phyloP scores from a whole-genome alignment of 208 protist genomes.

The Naegleria fowleri region DNA sequence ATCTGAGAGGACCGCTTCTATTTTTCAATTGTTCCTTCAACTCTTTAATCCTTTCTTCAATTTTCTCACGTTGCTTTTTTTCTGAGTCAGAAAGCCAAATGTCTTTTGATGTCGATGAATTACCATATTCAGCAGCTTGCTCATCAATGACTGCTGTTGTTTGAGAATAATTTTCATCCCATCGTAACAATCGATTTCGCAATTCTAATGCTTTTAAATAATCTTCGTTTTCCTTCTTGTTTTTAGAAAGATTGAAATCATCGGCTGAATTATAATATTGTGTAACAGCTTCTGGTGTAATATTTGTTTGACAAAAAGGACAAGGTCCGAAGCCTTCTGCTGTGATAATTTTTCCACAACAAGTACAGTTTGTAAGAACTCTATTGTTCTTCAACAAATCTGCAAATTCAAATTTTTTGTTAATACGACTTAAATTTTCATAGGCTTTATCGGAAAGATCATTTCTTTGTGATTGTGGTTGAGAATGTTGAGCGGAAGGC shows the following conservation, averaged over 20 bases:
- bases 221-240: conserved; percentile 3
- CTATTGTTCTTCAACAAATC: neutral
- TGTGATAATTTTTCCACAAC: conserved; percentile 41
- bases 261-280: conserved; percentile 15
- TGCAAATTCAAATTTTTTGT: neutral
- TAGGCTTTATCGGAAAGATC: neutral
- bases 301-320: conserved; percentile 31
- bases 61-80: conserved; percentile 27
- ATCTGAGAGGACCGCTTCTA: neutral
- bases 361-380: conserved; percentile 32
- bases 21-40: conserved; percentile 5
- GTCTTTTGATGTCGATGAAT: conserved; percentile 11
- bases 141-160: conserved; percentile 40
- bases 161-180: conserved; percentile 20
- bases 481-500: neutral
- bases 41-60: conserved; percentile 34
- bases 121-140: conserved; percentile 36
- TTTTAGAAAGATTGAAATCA: neutral
- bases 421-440: neutral
- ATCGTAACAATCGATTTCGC: conserved; percentile 26
- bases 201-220: neutral
- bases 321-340: conserved; percentile 40
- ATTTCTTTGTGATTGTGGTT: neutral
- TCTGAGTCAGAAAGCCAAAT: conserved; percentile 35
- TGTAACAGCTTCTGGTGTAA: neutral